A percentile compares a stretch with the other conserved stretches of the same genome.
Conservation (phyloP, 345 rosid species). For the Turritis glabra region DNA sequence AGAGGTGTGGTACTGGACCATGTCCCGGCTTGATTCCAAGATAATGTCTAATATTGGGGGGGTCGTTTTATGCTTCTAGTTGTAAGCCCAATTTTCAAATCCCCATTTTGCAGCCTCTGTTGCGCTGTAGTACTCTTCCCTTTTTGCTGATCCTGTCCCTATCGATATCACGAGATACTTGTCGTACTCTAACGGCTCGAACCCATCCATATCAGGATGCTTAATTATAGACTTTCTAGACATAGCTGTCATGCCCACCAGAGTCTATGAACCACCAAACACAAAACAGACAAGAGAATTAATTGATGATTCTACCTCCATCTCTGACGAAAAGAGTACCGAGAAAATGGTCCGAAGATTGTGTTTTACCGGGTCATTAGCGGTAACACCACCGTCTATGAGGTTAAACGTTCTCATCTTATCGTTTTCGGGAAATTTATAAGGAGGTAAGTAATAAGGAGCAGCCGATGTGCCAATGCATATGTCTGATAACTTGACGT, state of each 20-base stretch:
- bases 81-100: constrained; percentile 41
- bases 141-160: constrained; percentile 25
- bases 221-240: constrained; percentile 43
- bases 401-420: constrained; percentile 49
- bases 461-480: constrained; percentile 65
- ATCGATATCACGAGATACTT: constrained; percentile 50
- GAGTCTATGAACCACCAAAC: constrained; percentile 37
- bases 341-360: background rate
- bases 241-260: constrained; percentile 55
- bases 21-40: constrained; percentile 41
- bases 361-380: constrained; percentile 55
- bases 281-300: background rate
- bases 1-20: constrained; percentile 57
- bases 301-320: background rate
- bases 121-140: constrained; percentile 36
- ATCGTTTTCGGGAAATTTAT: constrained; percentile 42
- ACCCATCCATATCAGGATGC: constrained; percentile 41
- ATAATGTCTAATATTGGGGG: constrained; percentile 57
- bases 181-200: constrained; percentile 41
- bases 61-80: background rate
- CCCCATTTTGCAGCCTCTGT: constrained; percentile 55
- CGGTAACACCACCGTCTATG: constrained; percentile 60
- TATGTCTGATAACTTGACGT: constrained; percentile 57
- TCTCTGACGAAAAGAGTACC: background rate
- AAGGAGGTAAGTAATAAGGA: constrained; percentile 54